Evolutionary conservation across 257 asterid species (phyloP).

Genomic region (Solanum ossicruentum): DNA sequence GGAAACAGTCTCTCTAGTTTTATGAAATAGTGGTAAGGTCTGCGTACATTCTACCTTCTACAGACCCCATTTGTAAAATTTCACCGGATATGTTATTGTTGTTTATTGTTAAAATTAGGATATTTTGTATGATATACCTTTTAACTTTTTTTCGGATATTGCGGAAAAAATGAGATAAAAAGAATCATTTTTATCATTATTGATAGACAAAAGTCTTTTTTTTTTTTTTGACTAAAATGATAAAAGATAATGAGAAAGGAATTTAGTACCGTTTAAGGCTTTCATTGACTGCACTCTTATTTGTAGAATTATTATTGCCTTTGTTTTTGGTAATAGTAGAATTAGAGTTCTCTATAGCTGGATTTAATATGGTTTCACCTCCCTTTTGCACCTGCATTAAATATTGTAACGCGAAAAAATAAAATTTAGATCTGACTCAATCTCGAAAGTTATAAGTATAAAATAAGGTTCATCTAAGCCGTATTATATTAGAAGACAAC

Average conservation of each 20-base stretch:
- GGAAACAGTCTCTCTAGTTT: too few relatives aligned
- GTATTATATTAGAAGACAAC: background rate
- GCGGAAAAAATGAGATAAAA: background rate
- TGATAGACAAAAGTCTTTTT: background rate
- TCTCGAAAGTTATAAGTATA: background rate
- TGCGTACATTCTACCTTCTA: too few relatives aligned
- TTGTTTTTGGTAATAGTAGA: slow-evolving; percentile 1
- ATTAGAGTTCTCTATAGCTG: slow-evolving; percentile 20
- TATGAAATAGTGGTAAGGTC: too few relatives aligned
- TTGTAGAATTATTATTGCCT: slow-evolving; percentile 6
- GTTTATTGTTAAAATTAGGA: background rate
- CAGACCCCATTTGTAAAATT: too few relatives aligned
- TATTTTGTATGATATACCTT: background rate
- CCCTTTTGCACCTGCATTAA: slow-evolving; percentile 59
- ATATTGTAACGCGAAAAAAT: fast-evolving
- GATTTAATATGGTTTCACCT: slow-evolving; percentile 46
- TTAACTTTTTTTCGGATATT: background rate
- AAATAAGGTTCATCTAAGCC: background rate
- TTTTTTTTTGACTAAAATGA: background rate
- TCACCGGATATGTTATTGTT: too few relatives aligned
- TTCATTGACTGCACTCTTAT: slow-evolving; percentile 31
- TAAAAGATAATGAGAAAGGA: background rate
- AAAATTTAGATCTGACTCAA: background rate
- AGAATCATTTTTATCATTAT: background rate
- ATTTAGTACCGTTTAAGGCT: slow-evolving; percentile 51